Evolutionary conservation across 805 yeast genomes (phyloP).

Genomic region (Komagataella phaffii): DNA sequence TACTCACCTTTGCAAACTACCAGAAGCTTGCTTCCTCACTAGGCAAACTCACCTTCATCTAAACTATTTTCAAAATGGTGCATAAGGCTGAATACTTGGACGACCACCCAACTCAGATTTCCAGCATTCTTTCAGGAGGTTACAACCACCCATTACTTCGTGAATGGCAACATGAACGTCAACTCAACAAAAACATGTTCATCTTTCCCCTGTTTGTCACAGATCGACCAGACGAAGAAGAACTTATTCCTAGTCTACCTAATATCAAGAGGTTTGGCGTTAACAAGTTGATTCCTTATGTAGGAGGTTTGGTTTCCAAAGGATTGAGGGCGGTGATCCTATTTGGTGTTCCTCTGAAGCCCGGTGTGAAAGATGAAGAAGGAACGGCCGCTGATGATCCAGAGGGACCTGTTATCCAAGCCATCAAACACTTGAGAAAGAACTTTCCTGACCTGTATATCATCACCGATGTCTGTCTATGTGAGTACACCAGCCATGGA

Average conservation of each 20-base stretch:
- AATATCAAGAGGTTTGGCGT: constrained; percentile 81
- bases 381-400: constrained; percentile 96
- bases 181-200: constrained; percentile 75
- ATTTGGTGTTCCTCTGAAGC: constrained; percentile 81
- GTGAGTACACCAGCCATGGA: constrained; percentile 97
- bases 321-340: constrained; percentile 80
- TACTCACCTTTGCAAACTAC: background rate
- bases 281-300: constrained; percentile 63
- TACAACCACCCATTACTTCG: constrained; percentile 83
- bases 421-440: constrained; percentile 49
- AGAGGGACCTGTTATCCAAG: constrained; percentile 82
- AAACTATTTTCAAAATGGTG: constrained; percentile 19
- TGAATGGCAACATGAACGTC: constrained; percentile 85
- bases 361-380: constrained; percentile 60
- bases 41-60: background rate
- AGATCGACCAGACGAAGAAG: constrained; percentile 71
- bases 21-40: background rate
- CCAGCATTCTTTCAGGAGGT: constrained; percentile 84
- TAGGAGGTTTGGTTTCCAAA: constrained; percentile 54
- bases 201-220: constrained; percentile 85
- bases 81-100: constrained; percentile 66
- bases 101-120: constrained; percentile 41
- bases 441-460: constrained; percentile 76
- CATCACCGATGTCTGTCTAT: constrained; percentile 89
- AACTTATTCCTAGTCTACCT: constrained; percentile 65